Conservation (phyloP, 2,329 filamentous ascomycete genomes). For the Cladosporium oxysporum region DNA sequence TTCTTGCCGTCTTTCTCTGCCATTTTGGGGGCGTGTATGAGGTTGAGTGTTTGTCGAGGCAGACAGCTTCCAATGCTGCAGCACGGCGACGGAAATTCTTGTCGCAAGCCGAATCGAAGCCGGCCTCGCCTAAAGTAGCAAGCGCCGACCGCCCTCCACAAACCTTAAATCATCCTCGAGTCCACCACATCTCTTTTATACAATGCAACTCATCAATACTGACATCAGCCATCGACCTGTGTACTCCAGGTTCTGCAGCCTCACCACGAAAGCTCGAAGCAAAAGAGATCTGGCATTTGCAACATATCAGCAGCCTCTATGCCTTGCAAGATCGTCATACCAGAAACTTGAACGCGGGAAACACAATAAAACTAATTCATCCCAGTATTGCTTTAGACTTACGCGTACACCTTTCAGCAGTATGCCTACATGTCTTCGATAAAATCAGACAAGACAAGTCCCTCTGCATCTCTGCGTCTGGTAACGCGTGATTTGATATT, state of each 20-base stretch:
- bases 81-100: not conserved
- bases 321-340: not conserved
- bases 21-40: slow-evolving; percentile 23
- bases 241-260: not conserved
- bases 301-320: not conserved
- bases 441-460: not conserved
- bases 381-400: not conserved
- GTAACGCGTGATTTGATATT: not conserved
- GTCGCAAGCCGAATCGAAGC: not conserved
- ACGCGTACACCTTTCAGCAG: not conserved
- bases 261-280: not conserved
- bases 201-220: not conserved
- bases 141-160: slow-evolving; percentile 2
- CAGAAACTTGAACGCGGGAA: no score
- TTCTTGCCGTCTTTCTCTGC: slow-evolving; percentile 48
- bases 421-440: not conserved
- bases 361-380: not conserved
- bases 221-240: not conserved
- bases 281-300: not conserved
- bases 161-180: not conserved
- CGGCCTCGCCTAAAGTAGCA: not conserved
- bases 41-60: not conserved
- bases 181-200: not conserved
- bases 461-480: not conserved
- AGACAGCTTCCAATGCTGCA: slow-evolving; percentile 6